Conservation (phyloP, 2,329 filamentous ascomycete species). For the Sclerotiophoma versabilis region DNA sequence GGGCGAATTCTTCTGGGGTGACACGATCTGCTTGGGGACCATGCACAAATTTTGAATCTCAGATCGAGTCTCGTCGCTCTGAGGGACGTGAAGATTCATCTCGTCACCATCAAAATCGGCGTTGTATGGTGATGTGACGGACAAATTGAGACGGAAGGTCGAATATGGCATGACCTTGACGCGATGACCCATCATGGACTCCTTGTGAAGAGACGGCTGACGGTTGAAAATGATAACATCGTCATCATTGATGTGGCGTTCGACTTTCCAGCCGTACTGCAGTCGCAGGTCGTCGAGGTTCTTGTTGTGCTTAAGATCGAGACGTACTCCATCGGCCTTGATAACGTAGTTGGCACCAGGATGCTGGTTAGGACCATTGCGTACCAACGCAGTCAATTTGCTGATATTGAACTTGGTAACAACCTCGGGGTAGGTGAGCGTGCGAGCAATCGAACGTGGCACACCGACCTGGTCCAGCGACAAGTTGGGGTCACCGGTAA, state of each 20-base stretch:
- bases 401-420: constrained; percentile 98
- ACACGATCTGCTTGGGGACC: constrained; percentile 98
- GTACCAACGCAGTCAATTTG: constrained; percentile 85
- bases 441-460: constrained; percentile 89
- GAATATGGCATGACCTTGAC: constrained; percentile 99
- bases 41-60: constrained; percentile 94
- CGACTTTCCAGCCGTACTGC: constrained; percentile 98
- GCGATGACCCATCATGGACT: constrained; percentile 99
- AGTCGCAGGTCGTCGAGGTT: constrained; percentile 84
- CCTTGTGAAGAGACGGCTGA: constrained; percentile 98
- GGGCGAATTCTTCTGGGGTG: constrained; percentile 93
- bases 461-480: constrained; percentile 98
- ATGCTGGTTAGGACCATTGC: constrained; percentile 93
- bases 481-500: constrained; percentile 96
- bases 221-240: constrained; percentile 99
- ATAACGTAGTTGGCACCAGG: constrained; percentile 98
- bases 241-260: constrained; percentile 93
- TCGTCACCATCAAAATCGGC: constrained; percentile 99
- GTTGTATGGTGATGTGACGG: constrained; percentile 98
- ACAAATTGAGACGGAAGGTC: constrained; percentile 96
- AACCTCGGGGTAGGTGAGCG: constrained; percentile 93
- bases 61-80: constrained; percentile 94
- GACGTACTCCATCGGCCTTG: constrained; percentile 88
- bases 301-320: constrained; percentile 93
- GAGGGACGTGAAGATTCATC: constrained; percentile 99